These are phyloP conservation scores for Limnomonas spitsbergensis DNA, from an alignment of 139 green algal genomes.

Conservation along the genomic window DNA sequence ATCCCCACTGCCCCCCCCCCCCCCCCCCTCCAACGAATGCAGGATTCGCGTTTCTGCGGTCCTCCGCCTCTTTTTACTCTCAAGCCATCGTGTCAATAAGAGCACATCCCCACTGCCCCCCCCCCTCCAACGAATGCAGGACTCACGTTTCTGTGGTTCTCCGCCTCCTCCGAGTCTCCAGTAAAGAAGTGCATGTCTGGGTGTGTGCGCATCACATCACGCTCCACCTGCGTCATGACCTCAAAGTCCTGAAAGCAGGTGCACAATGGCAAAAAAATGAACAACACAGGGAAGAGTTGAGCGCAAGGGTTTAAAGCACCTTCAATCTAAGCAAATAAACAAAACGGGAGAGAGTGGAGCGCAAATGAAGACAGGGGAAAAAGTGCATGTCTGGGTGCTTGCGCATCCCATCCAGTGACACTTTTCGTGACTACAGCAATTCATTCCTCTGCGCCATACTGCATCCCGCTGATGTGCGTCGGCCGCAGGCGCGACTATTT, in stretches of 20 bases:
- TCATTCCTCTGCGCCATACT: too few relatives aligned
- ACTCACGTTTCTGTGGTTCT: conserved; percentile 41
- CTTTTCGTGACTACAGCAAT: too few relatives aligned
- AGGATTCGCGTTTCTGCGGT: conserved; percentile 41
- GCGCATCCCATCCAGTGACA: too few relatives aligned
- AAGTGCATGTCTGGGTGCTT: conserved; percentile 91
- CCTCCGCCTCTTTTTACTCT: conserved; percentile 38
- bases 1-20: background rate
- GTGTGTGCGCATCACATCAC: conserved; percentile 92
- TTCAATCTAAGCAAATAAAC: too few relatives aligned
- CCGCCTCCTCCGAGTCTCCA: conserved; percentile 44
- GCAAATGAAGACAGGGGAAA: too few relatives aligned
- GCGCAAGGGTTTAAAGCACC: too few relatives aligned
- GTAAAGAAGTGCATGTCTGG: conserved; percentile 96
- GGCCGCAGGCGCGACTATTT: too few relatives aligned
- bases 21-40: too few relatives aligned
- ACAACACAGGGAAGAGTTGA: background rate
- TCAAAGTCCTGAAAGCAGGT: conserved; percentile 15
- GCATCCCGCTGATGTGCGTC: too few relatives aligned
- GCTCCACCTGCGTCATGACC: conserved; percentile 81
- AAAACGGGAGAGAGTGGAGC: too few relatives aligned
- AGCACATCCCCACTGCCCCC: background rate
- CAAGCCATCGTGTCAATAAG: conserved; percentile 32
- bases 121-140: background rate
- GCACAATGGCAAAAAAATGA: background rate